Base-by-base conservation (phyloP, 2,329 filamentous ascomycete species). In the Ophiosphaerella herpotricha region DNA sequence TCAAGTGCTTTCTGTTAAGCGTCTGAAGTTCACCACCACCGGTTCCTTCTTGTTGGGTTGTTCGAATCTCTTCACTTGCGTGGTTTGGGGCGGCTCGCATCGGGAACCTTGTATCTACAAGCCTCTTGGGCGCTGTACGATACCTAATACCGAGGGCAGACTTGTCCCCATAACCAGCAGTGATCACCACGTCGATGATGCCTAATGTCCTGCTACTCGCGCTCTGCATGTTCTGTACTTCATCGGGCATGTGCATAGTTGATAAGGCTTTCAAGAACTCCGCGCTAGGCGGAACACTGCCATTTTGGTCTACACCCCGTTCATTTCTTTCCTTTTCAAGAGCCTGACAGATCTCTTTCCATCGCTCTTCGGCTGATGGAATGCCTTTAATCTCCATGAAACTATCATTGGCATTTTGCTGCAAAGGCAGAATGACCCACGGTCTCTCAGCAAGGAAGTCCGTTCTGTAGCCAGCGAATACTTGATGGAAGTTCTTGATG, bases 371-470 rank as follows among this genome's bases (percentile, higher is more conserved):
- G 3, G 36, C 43, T 9, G 48, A 43, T 23, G 49, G 48, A 5
- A 49, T 26, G 13, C 39, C 44, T 38, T 38, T 55, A n/a, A 43
- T 34, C 3, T 46, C 52, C 36, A 50, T 37, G 12, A 48, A n/a
- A 16, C 47, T 60, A 6, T 60, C 64, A 43, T 71, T 60, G n/a
- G 54, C 48, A 16, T 61, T 55, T 23, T 60, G 49, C 4, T 48
- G 57, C 1, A 64, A 50, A 12, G 73, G 63, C 7, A 72, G 49
- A 23, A 80, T 66, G 2, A 77, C 55, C 77, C 76, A 80, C 5
- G 77, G 75, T 39, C 74, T 72, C 58, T 80, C 78, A 3, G 70
- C 53, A 42, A 76, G 64, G 12, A 61, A 67, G 31, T 74, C 64
- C 14, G 75, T 58, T 9, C 76, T 66, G 9, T 55, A 68, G 12